Base-by-base conservation (phyloP, 306 rosid genomes). In the Inga laurina region DNA sequence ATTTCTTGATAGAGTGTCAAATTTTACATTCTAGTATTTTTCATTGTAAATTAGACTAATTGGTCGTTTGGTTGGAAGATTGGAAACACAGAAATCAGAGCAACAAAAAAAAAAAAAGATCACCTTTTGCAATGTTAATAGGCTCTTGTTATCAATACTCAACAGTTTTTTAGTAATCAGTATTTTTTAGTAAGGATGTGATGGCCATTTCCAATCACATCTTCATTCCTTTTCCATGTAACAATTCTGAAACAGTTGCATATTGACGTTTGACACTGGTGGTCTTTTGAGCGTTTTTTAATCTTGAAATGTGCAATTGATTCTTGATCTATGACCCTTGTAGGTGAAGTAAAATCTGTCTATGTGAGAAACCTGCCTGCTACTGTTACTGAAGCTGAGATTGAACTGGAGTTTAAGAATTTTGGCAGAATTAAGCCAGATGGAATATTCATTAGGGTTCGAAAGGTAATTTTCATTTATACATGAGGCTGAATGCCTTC, bases 321-420 rank as follows among this genome's bases (percentile, higher is more conserved):
- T 80, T 81, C 76, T 65, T 76, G 34, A 39, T 86, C 46, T 67
- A 61, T 84, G 72, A 84, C 85, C 34, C 72, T 70, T 77, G 65
- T 89, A 97, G 99, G 88, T 64, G 98, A 97, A 88, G 90, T 93
- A 59, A 94, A 92, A 79, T 97, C 97, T 7, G 99, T 97, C 72
- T 97, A 97, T 56, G 98, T 94, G 74, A 90, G 94, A 86, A 97
- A 97, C 87, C 87, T 97, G 87, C 90, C 97, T 64, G 93, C 97
- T 57, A 79, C 88, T 71, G 91, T 97, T 65, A 90, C 97, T 8
- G 98, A 95, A 79, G 88, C 71, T 32, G 98, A 95, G 86, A 89
- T 95, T 19, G 98, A 93, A 82, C 85, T 87, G 68, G 97, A 93
- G 35, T 96, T 96, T 81, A 90, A 89, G 88, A 75, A 78, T 77